Percentiles rank a stretch among this genome's conserved stretches.
Conservation (phyloP, 108 stramenopile genomes). For the Chaetoceros muelleri region DNA sequence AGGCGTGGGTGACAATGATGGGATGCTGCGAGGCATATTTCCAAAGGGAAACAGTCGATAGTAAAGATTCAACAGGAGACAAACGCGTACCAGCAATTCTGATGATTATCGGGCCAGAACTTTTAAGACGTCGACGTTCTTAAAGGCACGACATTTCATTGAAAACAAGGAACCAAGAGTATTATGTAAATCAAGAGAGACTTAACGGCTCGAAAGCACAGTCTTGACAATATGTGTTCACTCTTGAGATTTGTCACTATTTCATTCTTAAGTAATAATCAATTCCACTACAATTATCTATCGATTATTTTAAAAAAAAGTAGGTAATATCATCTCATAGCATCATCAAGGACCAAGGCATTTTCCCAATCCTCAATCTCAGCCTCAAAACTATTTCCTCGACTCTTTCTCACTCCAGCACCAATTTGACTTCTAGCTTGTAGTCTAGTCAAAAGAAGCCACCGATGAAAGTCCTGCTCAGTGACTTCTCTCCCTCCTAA, state of each 20-base stretch:
- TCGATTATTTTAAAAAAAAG: no score
- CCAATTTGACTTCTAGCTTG: slow-evolving; percentile 14
- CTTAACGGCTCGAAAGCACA: no score
- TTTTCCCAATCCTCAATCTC: slow-evolving; percentile 21
- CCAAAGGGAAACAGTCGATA: slow-evolving; percentile 59
- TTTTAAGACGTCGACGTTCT: slow-evolving; percentile 48
- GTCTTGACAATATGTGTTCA: no score
- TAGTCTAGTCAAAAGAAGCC: slow-evolving; percentile 40
- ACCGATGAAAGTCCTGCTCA: slow-evolving; percentile 51
- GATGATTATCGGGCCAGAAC: slow-evolving; percentile 71
- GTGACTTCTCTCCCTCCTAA: slow-evolving; percentile 1
- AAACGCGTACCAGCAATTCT: slow-evolving; percentile 53
- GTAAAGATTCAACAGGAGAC: slow-evolving; percentile 42
- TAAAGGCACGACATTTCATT: no score
- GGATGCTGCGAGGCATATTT: slow-evolving; percentile 81
- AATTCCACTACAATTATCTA: no score
- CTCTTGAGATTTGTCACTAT: no score
- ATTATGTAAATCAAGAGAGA: no score
- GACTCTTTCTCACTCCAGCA: not conserved
- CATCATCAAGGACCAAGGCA: slow-evolving; percentile 30
- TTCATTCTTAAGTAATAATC: no score
- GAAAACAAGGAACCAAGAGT: no score
- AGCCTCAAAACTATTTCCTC: slow-evolving; percentile 11
- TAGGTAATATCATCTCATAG: no score
- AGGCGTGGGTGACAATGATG: slow-evolving; percentile 82